Evolutionary conservation across 148 eudicot genomes (phyloP).

Genomic region (Silene conica): DNA sequence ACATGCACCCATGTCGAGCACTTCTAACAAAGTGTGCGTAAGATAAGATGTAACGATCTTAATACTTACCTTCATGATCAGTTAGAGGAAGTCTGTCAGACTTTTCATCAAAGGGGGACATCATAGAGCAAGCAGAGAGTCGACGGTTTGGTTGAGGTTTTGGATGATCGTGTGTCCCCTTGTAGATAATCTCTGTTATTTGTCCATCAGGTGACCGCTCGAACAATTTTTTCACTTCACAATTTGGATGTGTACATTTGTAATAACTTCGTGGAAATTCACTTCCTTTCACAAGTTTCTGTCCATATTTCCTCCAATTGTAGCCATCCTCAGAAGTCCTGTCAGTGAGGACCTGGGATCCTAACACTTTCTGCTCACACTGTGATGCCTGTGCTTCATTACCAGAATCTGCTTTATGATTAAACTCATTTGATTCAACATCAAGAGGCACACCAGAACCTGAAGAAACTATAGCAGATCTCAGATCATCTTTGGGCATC

Average conservation of each 20-base stretch:
- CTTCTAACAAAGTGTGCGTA: neutral
- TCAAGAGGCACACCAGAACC: constrained; percentile 30
- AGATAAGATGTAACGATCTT: neutral
- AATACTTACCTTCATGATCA: constrained; percentile 63
- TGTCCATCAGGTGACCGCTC: constrained; percentile 88
- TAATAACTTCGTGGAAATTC: constrained; percentile 97
- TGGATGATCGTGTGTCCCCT: constrained; percentile 94
- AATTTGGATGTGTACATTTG: constrained; percentile 92
- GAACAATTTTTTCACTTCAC: constrained; percentile 95
- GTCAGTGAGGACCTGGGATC: constrained; percentile 50
- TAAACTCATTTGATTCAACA: constrained; percentile 41
- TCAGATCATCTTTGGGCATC: constrained; percentile 36
- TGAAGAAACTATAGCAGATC: constrained; percentile 24
- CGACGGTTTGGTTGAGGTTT: constrained; percentile 93
- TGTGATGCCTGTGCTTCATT: constrained; percentile 39
- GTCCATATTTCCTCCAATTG: constrained; percentile 98
- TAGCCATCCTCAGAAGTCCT: constrained; percentile 93
- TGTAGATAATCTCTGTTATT: constrained; percentile 84
- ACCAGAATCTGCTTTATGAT: constrained; percentile 34
- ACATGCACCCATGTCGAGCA: neutral
- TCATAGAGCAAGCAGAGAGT: constrained; percentile 63
- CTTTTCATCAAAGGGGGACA: constrained; percentile 72
- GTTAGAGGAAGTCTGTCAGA: constrained; percentile 44
- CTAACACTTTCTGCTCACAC: constrained; percentile 44
- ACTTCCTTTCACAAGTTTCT: constrained; percentile 96